These are phyloP conservation scores for Raphidocelis subcapitata DNA, from an alignment of 139 green algal genomes.

Conservation along the genomic window DNA sequence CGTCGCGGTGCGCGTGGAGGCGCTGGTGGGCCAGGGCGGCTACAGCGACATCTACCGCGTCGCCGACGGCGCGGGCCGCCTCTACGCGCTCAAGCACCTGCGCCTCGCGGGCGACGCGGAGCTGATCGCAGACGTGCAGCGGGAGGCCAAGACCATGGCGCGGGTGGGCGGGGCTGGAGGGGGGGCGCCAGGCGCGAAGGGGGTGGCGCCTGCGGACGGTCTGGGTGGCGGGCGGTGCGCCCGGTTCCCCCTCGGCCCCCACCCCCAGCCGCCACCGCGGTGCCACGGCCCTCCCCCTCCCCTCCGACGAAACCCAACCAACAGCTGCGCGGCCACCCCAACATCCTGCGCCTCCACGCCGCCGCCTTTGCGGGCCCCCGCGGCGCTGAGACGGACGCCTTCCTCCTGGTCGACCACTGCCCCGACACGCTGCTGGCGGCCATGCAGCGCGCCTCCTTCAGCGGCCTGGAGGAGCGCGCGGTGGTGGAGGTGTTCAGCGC, in stretches of 20 bases:
- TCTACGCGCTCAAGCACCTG: slow-evolving; percentile 82
- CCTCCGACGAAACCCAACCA: slow-evolving; percentile 15
- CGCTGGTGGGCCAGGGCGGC: slow-evolving; percentile 54
- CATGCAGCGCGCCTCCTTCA: slow-evolving; percentile 38
- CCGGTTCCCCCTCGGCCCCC: no score
- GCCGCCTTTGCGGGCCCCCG: slow-evolving; percentile 54
- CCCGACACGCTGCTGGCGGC: slow-evolving; percentile 60
- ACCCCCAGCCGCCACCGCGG: no score
- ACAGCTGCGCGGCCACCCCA: slow-evolving; percentile 48
- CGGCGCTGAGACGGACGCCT: slow-evolving; percentile 66
- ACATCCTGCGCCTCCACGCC: slow-evolving; percentile 66
- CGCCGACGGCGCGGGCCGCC: slow-evolving; percentile 38
- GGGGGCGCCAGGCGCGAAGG: background rate
- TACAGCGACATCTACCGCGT: slow-evolving; percentile 70
- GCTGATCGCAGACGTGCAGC: slow-evolving; percentile 43
- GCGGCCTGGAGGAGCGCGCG: slow-evolving; percentile 42
- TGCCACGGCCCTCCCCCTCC: no score
- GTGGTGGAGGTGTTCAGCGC: slow-evolving; percentile 60
- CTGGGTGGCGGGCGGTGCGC: no score
- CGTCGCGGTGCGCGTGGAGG: slow-evolving; percentile 45
- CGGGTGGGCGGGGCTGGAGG: background rate
- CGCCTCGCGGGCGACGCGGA: slow-evolving; percentile 57
- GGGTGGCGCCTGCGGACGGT: background rate
- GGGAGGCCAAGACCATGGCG: slow-evolving; percentile 39
- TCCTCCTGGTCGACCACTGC: slow-evolving; percentile 82